Percentiles rank a stretch among this genome's conserved stretches.
Conservation (phyloP, 2,329 filamentous ascomycete genomes). For the Biscogniauxia mediterranea region DNA sequence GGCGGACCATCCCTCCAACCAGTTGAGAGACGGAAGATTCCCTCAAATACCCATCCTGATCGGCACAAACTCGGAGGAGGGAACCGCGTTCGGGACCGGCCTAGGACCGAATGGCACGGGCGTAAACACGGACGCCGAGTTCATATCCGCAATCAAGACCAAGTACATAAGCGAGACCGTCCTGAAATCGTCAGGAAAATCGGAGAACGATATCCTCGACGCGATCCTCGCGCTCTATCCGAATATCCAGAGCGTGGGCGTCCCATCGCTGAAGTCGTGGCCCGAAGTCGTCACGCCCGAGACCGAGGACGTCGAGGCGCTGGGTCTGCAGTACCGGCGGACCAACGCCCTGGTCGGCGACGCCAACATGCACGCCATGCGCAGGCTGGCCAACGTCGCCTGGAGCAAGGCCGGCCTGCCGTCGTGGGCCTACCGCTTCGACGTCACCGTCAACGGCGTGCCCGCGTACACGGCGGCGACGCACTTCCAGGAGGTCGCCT, state of each 20-base stretch:
- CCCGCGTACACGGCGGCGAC: constrained; percentile 23
- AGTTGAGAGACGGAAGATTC: constrained; percentile 26
- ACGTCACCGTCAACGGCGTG: constrained; percentile 30
- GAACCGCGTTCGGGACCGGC: constrained; percentile 18
- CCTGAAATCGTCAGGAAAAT: constrained; percentile 20
- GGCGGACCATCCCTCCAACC: constrained; percentile 19
- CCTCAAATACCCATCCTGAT: constrained; percentile 29
- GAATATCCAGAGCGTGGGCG: constrained; percentile 34
- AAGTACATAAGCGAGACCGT: constrained; percentile 6
- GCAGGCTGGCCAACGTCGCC: constrained; percentile 28
- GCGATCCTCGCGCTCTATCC: constrained; percentile 30
- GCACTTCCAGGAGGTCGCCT: constrained; percentile 43
- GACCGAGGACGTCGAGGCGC: constrained; percentile 21
- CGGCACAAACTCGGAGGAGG: constrained; percentile 35
- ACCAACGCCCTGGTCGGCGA: constrained; percentile 31
- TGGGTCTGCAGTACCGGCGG: constrained; percentile 34
- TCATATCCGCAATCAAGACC: constrained; percentile 16
- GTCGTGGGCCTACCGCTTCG: constrained; percentile 34
- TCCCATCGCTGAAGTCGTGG: constrained; percentile 35
- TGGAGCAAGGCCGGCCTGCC: constrained; percentile 29
- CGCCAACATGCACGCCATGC: constrained; percentile 25
- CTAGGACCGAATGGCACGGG: constrained; percentile 20
- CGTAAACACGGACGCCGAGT: constrained; percentile 31
- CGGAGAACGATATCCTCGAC: constrained; percentile 20
- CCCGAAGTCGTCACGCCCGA: constrained; percentile 30